Conservation (phyloP, 768 basidiomycete genomes). For the Leccinum subgranulosum region DNA sequence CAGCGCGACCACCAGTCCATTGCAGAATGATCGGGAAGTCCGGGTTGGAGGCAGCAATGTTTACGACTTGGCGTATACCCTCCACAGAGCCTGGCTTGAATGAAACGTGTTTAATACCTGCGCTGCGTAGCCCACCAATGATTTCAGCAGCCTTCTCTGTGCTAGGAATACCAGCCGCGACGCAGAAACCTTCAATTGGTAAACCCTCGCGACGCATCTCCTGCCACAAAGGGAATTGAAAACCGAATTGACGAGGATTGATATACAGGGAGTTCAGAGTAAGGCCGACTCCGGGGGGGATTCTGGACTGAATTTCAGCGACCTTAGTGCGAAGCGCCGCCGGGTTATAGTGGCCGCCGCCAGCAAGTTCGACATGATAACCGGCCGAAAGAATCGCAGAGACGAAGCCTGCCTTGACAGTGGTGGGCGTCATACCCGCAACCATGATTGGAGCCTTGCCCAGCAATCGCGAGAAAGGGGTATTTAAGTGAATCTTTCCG, state of each 20-base stretch:
- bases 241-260: conserved; percentile 94
- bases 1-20: conserved; percentile 99
- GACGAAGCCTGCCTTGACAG: conserved; percentile 94
- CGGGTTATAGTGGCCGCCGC: conserved; percentile 95
- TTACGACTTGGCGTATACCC: conserved; percentile 95
- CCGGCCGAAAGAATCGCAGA: conserved; percentile 90
- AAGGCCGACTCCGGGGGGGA: conserved; percentile 86
- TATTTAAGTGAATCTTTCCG: conserved; percentile 90
- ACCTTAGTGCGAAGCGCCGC: conserved; percentile 87
- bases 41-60: conserved; percentile 90
- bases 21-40: conserved; percentile 97
- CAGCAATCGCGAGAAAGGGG: conserved; percentile 91
- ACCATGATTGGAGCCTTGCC: conserved; percentile 99
- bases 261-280: conserved; percentile 97
- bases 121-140: conserved; percentile 73
- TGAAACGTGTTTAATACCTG: conserved; percentile 93
- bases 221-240: conserved; percentile 98
- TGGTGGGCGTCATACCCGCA: conserved; percentile 98
- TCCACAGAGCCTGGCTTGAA: conserved; percentile 99
- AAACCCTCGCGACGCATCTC: conserved; percentile 95
- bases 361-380: conserved; percentile 95
- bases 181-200: conserved; percentile 98
- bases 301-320: conserved; percentile 82
- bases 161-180: conserved; percentile 95
- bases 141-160: conserved; percentile 98